Percentiles rank a stretch among this genome's conserved stretches.
These are phyloP conservation scores for Geotrichum carabidarum DNA, from an alignment of 1,139 yeast genomes.

Conservation along the genomic window DNA sequence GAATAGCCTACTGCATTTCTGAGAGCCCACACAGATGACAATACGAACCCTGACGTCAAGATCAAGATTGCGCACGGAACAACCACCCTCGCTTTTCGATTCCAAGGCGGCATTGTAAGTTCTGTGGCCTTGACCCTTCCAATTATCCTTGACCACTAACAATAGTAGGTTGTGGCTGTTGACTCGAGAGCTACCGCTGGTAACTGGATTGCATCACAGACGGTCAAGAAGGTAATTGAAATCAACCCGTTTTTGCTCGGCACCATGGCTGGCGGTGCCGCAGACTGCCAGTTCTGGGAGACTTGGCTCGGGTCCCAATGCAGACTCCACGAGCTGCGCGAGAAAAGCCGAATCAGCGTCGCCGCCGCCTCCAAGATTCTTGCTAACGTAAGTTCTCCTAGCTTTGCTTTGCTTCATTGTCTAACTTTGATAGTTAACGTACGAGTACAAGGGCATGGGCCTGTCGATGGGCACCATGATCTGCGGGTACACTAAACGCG, in stretches of 20 bases:
- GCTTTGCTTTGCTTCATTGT: neutral
- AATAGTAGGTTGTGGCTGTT: constrained; percentile 66
- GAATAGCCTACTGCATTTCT: constrained; percentile 80
- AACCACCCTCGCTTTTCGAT: constrained; percentile 92
- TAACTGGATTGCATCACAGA: constrained; percentile 96
- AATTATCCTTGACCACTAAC: neutral
- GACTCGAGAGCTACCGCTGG: constrained; percentile 99
- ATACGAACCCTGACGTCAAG: constrained; percentile 84
- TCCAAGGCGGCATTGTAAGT: constrained; percentile 75
- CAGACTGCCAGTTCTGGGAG: constrained; percentile 99
- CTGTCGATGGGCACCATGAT: constrained; percentile 98
- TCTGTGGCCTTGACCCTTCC: neutral
- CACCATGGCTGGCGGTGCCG: constrained; percentile 99
- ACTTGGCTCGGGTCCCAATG: constrained; percentile 98
- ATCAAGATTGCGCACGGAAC: constrained; percentile 98
- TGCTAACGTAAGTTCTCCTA: constrained; percentile 45
- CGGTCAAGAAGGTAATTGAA: constrained; percentile 94
- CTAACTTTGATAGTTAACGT: constrained; percentile 48
- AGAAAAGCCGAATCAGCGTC: constrained; percentile 89
- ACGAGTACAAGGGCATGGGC: constrained; percentile 97
- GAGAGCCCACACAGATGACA: constrained; percentile 97
- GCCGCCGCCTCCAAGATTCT: constrained; percentile 96
- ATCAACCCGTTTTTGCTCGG: constrained; percentile 93
- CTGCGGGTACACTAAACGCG: constrained; percentile 93
- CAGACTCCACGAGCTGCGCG: constrained; percentile 87